Evolutionary conservation across 140 eudicot species (phyloP), one percentile per base, ranked within the genome.

Genomic region (Flaveria floridana): DNA sequence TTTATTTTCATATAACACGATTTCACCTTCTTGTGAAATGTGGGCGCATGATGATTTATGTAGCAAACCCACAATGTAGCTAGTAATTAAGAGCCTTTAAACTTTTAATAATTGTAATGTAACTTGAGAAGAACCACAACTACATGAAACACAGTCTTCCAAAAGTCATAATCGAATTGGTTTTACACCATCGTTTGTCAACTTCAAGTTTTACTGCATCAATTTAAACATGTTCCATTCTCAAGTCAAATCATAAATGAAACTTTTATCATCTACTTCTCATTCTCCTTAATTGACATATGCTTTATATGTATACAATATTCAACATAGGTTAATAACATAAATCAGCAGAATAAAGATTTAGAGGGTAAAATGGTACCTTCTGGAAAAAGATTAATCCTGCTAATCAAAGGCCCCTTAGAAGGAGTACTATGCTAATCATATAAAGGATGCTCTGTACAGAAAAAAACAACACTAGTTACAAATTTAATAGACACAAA

Each of bases 311-410:
- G 37, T 30, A 15, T 30, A 63, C 25, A 65, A 6, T 14, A 15
- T 7, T 65, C 39, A 37, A 65, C 50, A 65, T 65, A 65, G 70
- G 9, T 65, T 7, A 67, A 41, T 8, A 67, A 67, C 34, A 67
- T 11, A 9, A 61, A 13, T 25, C 42, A 25, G 19, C 56, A 68
- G 13, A 2, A 56, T 20, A 34, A 56, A 56, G 21, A 72, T 34
- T 20, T 42, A 7, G 37, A 52, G 9, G 75, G 64, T 26, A 70
- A 51, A n/a, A 51, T 30, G 48, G 64, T 52, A 71, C 53, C 76
- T 72, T 72, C 34, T 18, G 68, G 25, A 53, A 37, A 18, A 34
- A 2, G 52, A 72, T 55, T 3, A 8, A 8, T 7, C 28, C 14
- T 71, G 6, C 30, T 34, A 28, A n/a, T 71, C 18, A 6, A 53